Evolutionary conservation across 176 grass and related monocot species (phyloP), one percentile per base, ranked within the genome.

Genomic region (Aechmea fasciata): DNA sequence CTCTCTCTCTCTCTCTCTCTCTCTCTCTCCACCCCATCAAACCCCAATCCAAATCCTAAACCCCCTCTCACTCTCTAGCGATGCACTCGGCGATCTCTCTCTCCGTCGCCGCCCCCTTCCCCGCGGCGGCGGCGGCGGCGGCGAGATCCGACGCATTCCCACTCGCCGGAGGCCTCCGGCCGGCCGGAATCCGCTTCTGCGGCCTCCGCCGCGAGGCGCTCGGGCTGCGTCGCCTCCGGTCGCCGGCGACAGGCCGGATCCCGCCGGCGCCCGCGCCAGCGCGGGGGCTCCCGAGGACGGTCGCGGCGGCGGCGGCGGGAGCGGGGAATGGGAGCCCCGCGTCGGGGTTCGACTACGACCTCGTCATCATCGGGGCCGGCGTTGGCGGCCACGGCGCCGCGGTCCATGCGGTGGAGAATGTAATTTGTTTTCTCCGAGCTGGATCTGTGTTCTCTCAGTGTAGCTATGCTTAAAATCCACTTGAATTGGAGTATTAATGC

Each of bases 361-460:
- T 96, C 54, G 59, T 96, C 64, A 92, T 96, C 74, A 92, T 89
- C 69, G 88, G 88, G 57, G 88, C 88, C 13, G 86, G 92, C 13
- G 92, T 96, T 3, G 92, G 88, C 0, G 85, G 92, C 0, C 88
- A 96, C 66, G 92, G 88, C 7, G 92, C 86, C 3, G 92, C 88
- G 50, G 70, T 96, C 17, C 92, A 96, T 76, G 88, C 86, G 47
- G 88, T 96, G 7, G 92, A 96, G 76, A 87, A 89, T 83, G 92
- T 96, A 61, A 18, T 61, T 22, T 15, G 13, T 61, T 61, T 19
- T 61, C 55, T 19, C 10, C 9, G 17, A 10, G 55, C 55, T 61
- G 55, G 55, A 61, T 61, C 17, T 61, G 17, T 20, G 33, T 22
- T 7, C 20, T 18, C n/a, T 61, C 10, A 22, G 55, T 61, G 15